Conservation (phyloP, 225 moss, liverwort and hornwort genomes). For the Takakia lepidozioides region DNA sequence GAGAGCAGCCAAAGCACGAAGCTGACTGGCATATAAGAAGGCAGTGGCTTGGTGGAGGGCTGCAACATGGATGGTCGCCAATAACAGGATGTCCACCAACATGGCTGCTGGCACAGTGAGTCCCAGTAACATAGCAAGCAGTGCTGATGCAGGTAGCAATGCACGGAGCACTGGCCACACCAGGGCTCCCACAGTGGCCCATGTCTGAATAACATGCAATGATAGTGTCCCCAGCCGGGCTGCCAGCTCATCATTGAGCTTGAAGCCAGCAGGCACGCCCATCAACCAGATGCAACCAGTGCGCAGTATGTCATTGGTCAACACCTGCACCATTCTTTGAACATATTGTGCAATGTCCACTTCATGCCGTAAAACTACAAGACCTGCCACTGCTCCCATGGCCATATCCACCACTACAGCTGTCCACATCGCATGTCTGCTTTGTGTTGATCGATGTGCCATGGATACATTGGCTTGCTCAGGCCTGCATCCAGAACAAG, state of each 20-base stretch:
- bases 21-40: conserved; percentile 82
- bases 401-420: conserved; percentile 69
- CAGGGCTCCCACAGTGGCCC: conserved; percentile 74
- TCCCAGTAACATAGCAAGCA: conserved; percentile 60
- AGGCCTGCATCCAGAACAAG: no score
- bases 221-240: conserved; percentile 78
- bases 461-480: conserved; percentile 79
- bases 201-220: conserved; percentile 91
- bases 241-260: conserved; percentile 92
- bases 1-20: conserved; percentile 85
- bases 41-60: conserved; percentile 80
- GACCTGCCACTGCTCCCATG: conserved; percentile 64
- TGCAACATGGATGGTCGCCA: conserved; percentile 73
- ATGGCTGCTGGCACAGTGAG: conserved; percentile 74
- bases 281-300: conserved; percentile 97
- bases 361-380: conserved; percentile 50
- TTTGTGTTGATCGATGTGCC: conserved; percentile 61
- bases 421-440: conserved; percentile 62
- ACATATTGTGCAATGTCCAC: conserved; percentile 46
- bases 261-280: conserved; percentile 99
- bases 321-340: conserved; percentile 31
- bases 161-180: conserved; percentile 50
- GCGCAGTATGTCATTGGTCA: conserved; percentile 87
- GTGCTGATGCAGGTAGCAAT: conserved; percentile 46
- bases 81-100: conserved; percentile 68